These are phyloP conservation scores for Cryphonectria nitschkei DNA, from an alignment of 2,329 filamentous ascomycete genomes.

Conservation along the genomic window DNA sequence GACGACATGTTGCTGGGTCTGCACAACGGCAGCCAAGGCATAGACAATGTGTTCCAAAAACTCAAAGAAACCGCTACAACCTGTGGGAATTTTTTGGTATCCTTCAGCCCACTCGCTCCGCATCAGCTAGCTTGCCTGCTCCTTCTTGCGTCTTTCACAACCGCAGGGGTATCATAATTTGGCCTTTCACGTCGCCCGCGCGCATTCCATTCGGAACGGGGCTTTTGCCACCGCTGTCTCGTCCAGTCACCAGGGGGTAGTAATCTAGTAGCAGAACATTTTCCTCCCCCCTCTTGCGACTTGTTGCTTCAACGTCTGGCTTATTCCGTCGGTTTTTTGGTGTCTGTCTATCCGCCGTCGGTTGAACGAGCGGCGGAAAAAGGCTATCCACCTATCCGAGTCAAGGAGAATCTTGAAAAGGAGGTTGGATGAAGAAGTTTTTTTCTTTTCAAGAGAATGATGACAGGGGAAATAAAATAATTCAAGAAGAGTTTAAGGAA, in stretches of 20 bases:
- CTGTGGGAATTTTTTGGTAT: slow-evolving; percentile 9
- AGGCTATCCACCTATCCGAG: slow-evolving; percentile 9
- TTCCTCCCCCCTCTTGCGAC: slow-evolving; percentile 3
- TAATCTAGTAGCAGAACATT: neutral
- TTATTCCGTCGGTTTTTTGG: slow-evolving; percentile 4
- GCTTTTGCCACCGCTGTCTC: slow-evolving; percentile 6
- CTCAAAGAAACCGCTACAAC: neutral
- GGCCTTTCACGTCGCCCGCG: slow-evolving; percentile 10
- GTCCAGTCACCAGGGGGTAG: neutral
- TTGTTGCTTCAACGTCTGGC: slow-evolving; percentile 15
- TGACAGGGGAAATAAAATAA: neutral
- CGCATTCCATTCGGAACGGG: slow-evolving; percentile 1
- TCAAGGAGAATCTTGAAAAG: slow-evolving; percentile 15
- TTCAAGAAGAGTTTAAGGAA: neutral
- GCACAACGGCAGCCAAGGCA: neutral
- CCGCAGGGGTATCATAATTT: slow-evolving; percentile 19
- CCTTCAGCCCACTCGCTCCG: slow-evolving; percentile 12
- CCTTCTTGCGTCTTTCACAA: slow-evolving; percentile 10
- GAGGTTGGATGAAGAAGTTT: slow-evolving; percentile 13
- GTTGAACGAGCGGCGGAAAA: neutral
- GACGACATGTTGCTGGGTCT: neutral
- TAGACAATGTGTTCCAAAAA: neutral
- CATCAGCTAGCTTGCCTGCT: slow-evolving; percentile 6
- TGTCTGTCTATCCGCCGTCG: slow-evolving; percentile 2
- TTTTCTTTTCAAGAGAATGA: neutral